Evolutionary conservation across 2,329 filamentous ascomycete species (phyloP), one percentile per base, ranked within the genome.

Genomic region (Alternaria longipes): DNA sequence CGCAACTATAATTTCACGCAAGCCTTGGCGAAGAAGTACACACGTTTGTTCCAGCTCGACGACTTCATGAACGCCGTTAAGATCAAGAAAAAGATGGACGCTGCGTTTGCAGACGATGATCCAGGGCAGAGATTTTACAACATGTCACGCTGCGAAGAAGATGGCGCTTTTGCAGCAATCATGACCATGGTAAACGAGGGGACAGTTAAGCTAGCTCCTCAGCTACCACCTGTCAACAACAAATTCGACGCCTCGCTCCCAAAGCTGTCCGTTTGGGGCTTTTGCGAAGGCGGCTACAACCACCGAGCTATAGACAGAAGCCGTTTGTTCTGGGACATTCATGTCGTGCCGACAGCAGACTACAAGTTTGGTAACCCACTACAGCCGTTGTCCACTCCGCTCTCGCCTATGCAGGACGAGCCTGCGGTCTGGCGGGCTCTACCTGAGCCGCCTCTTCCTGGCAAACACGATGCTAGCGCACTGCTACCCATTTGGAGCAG

Each of bases 401-500:
- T 69, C 8, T 63, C 69, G 18, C 18, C 47, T 41, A 30, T 60
- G 61, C 30, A 42, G 32, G 47, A 9, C 22, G 40, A 49, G 40
- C 61, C 53, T 14, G 42, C 26, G 26, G 32, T 44, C 16, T 76
- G 74, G 74, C 40, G 50, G 8, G 16, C 46, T 4, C 62, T 77
- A 9, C 73, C 69, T 4, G 62, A 65, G 30, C 71, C 74, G 18
- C 76, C 76, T 22, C 67, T 75, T 22, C 70, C 75, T 20, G 69
- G 69, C 2, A 69, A 66, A 57, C 14, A 70, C 2, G 60, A 75
- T 47, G 32, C 59, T 20, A 81, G 82, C 11, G 84, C 86, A 42
- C 80, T 79, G 4, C 73, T 92, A 4, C 91, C 91, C 0, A 84
- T 92, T 54, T 94, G 91, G 91, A 85, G 87, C 54, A 89, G 90